Conservation (phyloP, 306 rosid genomes). For the Abrus pulchellus region DNA sequence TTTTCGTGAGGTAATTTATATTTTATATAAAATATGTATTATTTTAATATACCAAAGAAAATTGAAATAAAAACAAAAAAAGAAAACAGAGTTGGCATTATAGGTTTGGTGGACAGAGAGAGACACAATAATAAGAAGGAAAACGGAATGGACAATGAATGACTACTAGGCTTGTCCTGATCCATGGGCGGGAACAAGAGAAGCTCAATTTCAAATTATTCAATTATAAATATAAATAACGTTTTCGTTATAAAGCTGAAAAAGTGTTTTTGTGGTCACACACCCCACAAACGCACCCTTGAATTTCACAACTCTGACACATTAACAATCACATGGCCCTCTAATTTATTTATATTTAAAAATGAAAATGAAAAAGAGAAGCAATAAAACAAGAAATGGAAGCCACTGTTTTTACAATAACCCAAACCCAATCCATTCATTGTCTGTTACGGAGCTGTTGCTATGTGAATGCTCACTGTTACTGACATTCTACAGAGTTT, state of each 20-base stretch:
- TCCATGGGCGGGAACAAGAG: slow-evolving; percentile 68
- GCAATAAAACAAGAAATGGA: slow-evolving; percentile 54
- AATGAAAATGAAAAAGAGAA: slow-evolving; percentile 38
- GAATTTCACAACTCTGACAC: slow-evolving; percentile 62
- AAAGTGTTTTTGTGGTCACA: slow-evolving; percentile 57
- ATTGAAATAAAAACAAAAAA: background rate
- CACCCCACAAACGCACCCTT: slow-evolving; percentile 49
- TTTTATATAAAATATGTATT: no score
- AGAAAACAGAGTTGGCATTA: background rate
- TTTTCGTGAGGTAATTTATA: no score
- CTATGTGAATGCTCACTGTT: slow-evolving; percentile 47
- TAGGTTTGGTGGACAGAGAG: background rate
- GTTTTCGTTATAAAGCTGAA: slow-evolving; percentile 61
- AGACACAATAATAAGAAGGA: background rate
- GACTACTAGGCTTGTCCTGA: background rate
- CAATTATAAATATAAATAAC: slow-evolving; percentile 23
- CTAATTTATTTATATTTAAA: background rate
- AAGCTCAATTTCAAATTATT: slow-evolving; percentile 54
- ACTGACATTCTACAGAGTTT: slow-evolving; percentile 63
- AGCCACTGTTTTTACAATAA: background rate
- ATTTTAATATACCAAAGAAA: background rate
- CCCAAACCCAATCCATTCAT: slow-evolving; percentile 34
- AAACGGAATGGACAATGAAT: background rate
- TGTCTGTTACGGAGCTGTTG: slow-evolving; percentile 25
- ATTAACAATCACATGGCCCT: slow-evolving; percentile 71